Evolutionary conservation across 2,329 filamentous ascomycete species (phyloP), one percentile per base, ranked within the genome.

Genomic region (Neonectria hederae): DNA sequence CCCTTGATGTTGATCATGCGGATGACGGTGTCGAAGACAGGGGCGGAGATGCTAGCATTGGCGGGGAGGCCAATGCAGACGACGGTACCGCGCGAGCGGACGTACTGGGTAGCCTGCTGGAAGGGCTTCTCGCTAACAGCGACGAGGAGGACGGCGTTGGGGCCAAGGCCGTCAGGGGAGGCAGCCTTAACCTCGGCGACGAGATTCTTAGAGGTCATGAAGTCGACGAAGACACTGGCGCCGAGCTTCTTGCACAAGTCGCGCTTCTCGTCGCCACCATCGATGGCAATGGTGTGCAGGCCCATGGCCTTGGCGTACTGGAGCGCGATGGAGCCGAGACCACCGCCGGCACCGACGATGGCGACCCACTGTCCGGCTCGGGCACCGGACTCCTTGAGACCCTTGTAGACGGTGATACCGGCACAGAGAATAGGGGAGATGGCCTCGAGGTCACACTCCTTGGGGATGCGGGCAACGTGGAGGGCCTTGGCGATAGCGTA

Each of bases 221-320:
- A 98, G 83, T 98, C 95, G 77, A 97, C 86, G 73, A 90, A 98
- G 53, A 85, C 79, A 45, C 83, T 79, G 6, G 92, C 90, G 54
- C 94, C 94, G 52, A 97, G 88, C 66, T 86, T 76, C 74, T 87
- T 82, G 78, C 87, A 90, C 82, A 94, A 87, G 66, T 87, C 82
- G 75, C 82, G 85, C 88, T 97, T 97, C 81, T 96, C 93, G 3
- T 89, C 87, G 54, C 94, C 94, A 54, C 87, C 88, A 74, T 97
- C 94, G 71, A 97, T 94, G 72, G 90, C 93, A 74, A 97, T 90
- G 69, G 89, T 83, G 68, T 89, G 85, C 55, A 97, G 82, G 63
- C 94, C 93, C 94, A 97, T 97, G 45, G 94, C 94, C 80, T 90
- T 92, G 58, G 92, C 93, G 80, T 97, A 97, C 82, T 97, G 94